These are phyloP conservation scores for Calamus simplicifolius DNA, from an alignment of 176 grass and related monocot species.

Conservation along the genomic window DNA sequence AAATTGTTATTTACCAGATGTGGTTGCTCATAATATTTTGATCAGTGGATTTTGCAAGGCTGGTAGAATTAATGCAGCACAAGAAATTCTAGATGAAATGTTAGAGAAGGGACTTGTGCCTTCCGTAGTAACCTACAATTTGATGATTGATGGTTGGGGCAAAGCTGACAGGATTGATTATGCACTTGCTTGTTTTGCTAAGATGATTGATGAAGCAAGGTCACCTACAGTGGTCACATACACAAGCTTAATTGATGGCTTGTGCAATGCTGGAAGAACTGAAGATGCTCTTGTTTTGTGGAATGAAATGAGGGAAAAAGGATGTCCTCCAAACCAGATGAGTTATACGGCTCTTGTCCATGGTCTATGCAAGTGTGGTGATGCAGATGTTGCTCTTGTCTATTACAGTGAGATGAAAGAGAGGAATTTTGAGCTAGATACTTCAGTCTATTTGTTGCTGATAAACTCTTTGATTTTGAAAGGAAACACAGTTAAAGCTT, in stretches of 20 bases:
- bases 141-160: constrained; percentile 91
- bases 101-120: constrained; percentile 55
- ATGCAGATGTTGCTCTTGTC: constrained; percentile 35
- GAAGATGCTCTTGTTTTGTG: constrained; percentile 51
- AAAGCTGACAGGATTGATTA: constrained; percentile 58
- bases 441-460: constrained; percentile 55
- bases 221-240: constrained; percentile 68
- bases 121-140: constrained; percentile 82
- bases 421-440: constrained; percentile 55
- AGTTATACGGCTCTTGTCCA: constrained; percentile 67
- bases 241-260: constrained; percentile 79
- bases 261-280: constrained; percentile 41
- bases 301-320: constrained; percentile 59
- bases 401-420: constrained; percentile 64
- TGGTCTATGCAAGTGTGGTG: constrained; percentile 73
- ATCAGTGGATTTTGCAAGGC: constrained; percentile 76
- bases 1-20: constrained; percentile 76
- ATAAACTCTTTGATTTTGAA: constrained; percentile 63
- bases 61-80: constrained; percentile 55
- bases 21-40: constrained; percentile 89
- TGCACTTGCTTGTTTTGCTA: constrained; percentile 47
- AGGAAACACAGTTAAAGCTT: constrained; percentile 41
- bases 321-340: constrained; percentile 56
- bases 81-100: constrained; percentile 73
- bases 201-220: constrained; percentile 63